Evolutionary conservation across 108 stramenopile species (phyloP).

Genomic region (Fistulifera pelliculosa): DNA sequence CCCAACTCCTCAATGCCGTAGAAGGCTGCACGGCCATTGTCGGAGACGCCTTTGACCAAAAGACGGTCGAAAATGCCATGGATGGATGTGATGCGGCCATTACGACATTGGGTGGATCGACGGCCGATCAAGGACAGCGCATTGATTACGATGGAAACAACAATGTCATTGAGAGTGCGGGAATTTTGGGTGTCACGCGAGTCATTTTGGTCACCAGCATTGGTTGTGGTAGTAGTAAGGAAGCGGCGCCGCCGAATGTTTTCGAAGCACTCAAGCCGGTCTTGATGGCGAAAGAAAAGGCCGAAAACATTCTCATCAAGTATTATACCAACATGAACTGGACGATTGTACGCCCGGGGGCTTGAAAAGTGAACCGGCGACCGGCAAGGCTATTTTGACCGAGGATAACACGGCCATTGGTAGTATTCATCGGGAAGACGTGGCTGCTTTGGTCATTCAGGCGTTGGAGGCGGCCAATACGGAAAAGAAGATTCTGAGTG

Average conservation of each 20-base stretch:
- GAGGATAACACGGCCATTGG: conserved; percentile 82
- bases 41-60: conserved; percentile 90
- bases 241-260: conserved; percentile 71
- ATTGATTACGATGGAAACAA: conserved; percentile 91
- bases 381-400: conserved; percentile 82
- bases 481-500: conserved; percentile 59
- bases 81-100: conserved; percentile 95
- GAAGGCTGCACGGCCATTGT: conserved; percentile 76
- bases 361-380: conserved; percentile 55
- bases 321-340: conserved; percentile 94
- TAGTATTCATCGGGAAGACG: conserved; percentile 85
- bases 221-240: conserved; percentile 83
- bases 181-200: conserved; percentile 89
- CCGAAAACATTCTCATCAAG: conserved; percentile 78
- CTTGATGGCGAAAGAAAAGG: conserved; percentile 51
- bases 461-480: conserved; percentile 54
- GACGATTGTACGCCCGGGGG: conserved; percentile 97
- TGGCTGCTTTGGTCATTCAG: conserved; percentile 69
- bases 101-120: conserved; percentile 82
- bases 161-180: conserved; percentile 94
- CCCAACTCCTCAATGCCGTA: conserved; percentile 52
- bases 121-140: conserved; percentile 37
- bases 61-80: conserved; percentile 86
- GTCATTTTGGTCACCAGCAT: conserved; percentile 86
- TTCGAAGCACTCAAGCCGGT: conserved; percentile 78